Evolutionary conservation across 2,329 filamentous ascomycete species (phyloP), one percentile per base, ranked within the genome.

Genomic region (Pseudocercospora ulei): DNA sequence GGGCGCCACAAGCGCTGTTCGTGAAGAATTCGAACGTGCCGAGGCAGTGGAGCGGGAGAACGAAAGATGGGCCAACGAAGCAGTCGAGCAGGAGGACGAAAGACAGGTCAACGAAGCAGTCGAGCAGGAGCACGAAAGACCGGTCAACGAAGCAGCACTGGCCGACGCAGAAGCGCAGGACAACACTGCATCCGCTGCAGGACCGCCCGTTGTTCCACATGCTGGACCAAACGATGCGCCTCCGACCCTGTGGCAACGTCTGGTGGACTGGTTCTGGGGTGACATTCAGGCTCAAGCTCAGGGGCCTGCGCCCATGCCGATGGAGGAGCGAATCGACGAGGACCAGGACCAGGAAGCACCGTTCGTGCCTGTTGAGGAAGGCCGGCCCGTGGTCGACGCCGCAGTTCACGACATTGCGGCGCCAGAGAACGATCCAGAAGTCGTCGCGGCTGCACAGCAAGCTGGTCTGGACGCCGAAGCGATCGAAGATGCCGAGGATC

Each of bases 401-500:
- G 39, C 31, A 7, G 27, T 36, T 7, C 24, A 46, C 12, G 33
- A 50, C 7, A 29, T 34, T 8, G 35, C 38, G 8, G 16, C 25
- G 8, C 25, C 16, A 7, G 41, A 44, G 16, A 46, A 46, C 13
- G 50, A 75, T 39, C 71, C 65, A 8, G 76, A 80, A 42, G 73
- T 74, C 1, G 67, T 75, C 13, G 75, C 76, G 36, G 80, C 73
- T 28, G 78, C 74, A n/a, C 72, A 71, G 12, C 75, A 73, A 33
- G 77, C 75, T 9, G 81, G 73, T 5, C 66, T 88, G 22, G 84
- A 94, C 52, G 75, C 77, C 29, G 75, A 78, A 38, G 80, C 78
- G 6, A 72, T 85, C 26, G 82, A 87, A 44, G 65, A 95, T 50
- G 82, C 82, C 6, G 90, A 98, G 62, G 90, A 98, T 56, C 76